Conservation (phyloP, 768 basidiomycete genomes). For the Kwoniella bestiolae region DNA sequence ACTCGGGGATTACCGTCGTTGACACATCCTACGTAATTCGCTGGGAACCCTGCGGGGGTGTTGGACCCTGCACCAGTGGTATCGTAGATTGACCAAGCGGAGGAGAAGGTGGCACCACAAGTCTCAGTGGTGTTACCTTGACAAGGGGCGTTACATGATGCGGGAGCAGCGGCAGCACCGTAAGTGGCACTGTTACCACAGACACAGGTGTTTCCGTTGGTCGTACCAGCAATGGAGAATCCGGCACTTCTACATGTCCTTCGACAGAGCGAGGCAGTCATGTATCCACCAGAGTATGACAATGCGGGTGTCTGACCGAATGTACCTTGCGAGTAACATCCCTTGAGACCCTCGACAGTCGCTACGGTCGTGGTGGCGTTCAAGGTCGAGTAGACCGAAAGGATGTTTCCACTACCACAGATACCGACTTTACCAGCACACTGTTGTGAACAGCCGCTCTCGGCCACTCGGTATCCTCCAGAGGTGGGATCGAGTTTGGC, state of each 20-base stretch:
- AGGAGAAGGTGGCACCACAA: conserved; percentile 37
- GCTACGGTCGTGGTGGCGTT: conserved; percentile 14
- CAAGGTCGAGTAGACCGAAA: conserved; percentile 24
- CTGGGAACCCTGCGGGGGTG: conserved; percentile 23
- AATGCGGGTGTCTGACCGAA: conserved; percentile 25
- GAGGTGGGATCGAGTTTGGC: conserved; percentile 22
- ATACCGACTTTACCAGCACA: conserved; percentile 21
- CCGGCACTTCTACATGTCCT: conserved; percentile 41
- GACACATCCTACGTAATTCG: conserved; percentile 40
- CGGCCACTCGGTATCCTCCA: conserved; percentile 23
- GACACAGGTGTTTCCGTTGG: conserved; percentile 40
- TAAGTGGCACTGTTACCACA: conserved; percentile 39
- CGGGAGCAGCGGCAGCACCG: conserved; percentile 20
- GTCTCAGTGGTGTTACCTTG: conserved; percentile 25
- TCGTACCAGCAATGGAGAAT: conserved; percentile 32
- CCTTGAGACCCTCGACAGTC: conserved; percentile 33
- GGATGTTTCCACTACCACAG: conserved; percentile 30
- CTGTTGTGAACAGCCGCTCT: conserved; percentile 5
- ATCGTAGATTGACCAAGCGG: conserved; percentile 35
- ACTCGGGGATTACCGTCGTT: conserved; percentile 20
- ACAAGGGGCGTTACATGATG: conserved; percentile 27
- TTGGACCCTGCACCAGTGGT: conserved; percentile 24
- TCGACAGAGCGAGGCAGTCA: conserved; percentile 48
- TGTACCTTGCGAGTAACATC: conserved; percentile 33
- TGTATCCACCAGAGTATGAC: conserved; percentile 22